These are phyloP conservation scores for Nakazawaea ishiwadae DNA, from an alignment of 805 yeast species.

Conservation along the genomic window DNA sequence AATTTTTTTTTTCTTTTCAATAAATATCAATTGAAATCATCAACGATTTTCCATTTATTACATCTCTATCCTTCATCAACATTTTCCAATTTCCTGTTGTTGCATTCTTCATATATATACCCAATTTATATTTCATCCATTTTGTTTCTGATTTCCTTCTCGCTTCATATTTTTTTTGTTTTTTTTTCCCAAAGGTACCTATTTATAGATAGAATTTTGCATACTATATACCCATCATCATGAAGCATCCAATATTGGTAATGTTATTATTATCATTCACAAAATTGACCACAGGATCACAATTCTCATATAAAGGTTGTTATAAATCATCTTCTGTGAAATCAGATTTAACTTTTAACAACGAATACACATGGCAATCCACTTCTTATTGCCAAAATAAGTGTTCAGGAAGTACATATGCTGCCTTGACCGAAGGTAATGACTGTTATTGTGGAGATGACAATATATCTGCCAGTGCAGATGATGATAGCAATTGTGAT, in stretches of 20 bases:
- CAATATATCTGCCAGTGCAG: constrained; percentile 25
- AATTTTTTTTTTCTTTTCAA: too few relatives aligned
- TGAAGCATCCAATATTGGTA: not conserved
- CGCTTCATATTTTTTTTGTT: too few relatives aligned
- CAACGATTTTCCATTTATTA: not conserved
- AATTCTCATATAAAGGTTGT: constrained; percentile 29
- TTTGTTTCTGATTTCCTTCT: too few relatives aligned
- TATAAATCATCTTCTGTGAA: constrained; percentile 26
- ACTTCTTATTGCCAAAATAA: constrained; percentile 47
- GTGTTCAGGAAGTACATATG: constrained; percentile 43
- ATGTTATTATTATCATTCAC: not conserved
- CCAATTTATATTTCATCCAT: not conserved
- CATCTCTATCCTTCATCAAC: not conserved
- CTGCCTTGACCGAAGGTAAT: constrained; percentile 49
- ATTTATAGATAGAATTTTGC: too few relatives aligned
- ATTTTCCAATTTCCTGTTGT: not conserved
- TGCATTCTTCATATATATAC: not conserved
- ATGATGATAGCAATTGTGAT: constrained; percentile 33
- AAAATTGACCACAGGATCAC: not conserved
- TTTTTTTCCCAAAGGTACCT: too few relatives aligned
- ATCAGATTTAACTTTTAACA: constrained; percentile 33
- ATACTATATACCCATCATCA: too few relatives aligned
- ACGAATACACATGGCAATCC: constrained; percentile 54
- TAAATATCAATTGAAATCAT: too few relatives aligned
- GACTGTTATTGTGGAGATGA: constrained; percentile 65